phyloP scores from a whole-genome alignment of 2,329 filamentous ascomycete genomes.

The Cordyceps javanica region DNA sequence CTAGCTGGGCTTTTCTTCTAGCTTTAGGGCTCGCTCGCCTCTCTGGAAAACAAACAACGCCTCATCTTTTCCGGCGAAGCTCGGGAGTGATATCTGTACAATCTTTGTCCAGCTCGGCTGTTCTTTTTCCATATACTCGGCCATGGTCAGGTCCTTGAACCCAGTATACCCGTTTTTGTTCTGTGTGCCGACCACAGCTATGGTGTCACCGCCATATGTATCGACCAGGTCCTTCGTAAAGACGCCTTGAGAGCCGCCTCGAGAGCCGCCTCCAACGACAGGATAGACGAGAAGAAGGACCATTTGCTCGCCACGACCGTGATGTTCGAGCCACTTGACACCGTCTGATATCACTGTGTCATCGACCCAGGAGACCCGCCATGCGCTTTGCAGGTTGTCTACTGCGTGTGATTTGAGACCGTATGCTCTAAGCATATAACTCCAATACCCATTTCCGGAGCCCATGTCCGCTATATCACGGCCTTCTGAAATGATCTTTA shows the following conservation, averaged over 20 bases:
- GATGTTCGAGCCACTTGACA: slow-evolving; percentile 46
- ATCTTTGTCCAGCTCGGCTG: slow-evolving; percentile 52
- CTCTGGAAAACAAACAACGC: slow-evolving; percentile 62
- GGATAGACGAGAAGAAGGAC: slow-evolving; percentile 69
- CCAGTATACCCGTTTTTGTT: slow-evolving; percentile 69
- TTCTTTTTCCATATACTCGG: slow-evolving; percentile 58
- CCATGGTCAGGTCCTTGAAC: slow-evolving; percentile 57
- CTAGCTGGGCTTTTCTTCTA: not conserved
- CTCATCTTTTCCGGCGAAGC: slow-evolving; percentile 73
- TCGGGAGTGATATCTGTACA: slow-evolving; percentile 61
- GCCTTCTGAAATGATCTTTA: slow-evolving; percentile 49
- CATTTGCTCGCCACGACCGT: slow-evolving; percentile 44
- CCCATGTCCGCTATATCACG: slow-evolving; percentile 59
- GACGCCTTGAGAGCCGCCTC: slow-evolving; percentile 55
- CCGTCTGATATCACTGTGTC: slow-evolving; percentile 62
- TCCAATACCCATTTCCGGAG: slow-evolving; percentile 71
- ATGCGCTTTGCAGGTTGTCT: slow-evolving; percentile 62
- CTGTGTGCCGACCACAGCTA: slow-evolving; percentile 70
- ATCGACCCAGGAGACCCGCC: slow-evolving; percentile 61
- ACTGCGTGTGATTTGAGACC: slow-evolving; percentile 51
- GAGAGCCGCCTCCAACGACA: slow-evolving; percentile 57
- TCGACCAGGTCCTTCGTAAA: slow-evolving; percentile 59
- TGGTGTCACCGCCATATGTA: slow-evolving; percentile 55
- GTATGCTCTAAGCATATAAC: slow-evolving; percentile 59
- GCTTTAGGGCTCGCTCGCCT: slow-evolving; percentile 31